Evolutionary conservation across 2,329 filamentous ascomycete species (phyloP).

Genomic region (Sporothrix globosa): DNA sequence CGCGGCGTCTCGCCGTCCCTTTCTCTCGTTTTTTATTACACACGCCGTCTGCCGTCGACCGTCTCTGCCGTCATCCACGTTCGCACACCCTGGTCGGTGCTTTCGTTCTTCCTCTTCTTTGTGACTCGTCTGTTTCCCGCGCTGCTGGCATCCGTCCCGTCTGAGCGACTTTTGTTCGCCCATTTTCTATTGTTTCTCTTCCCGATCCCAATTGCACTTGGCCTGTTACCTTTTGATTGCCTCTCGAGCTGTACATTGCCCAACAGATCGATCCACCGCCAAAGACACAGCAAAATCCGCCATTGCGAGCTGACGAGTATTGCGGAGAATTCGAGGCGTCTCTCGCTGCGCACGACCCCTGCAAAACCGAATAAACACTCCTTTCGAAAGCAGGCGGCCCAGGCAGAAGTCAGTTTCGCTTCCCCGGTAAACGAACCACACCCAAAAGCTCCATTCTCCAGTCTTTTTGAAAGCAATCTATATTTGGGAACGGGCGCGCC

Average conservation of each 20-base stretch:
- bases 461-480: background rate
- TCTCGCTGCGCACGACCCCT: slow-evolving; percentile 18
- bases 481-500: slow-evolving; percentile 6
- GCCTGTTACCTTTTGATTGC: background rate
- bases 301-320: slow-evolving; percentile 15
- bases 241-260: background rate
- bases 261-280: background rate
- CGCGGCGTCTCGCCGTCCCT: background rate
- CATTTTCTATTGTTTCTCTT: background rate
- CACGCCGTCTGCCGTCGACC: background rate
- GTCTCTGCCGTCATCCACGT: background rate
- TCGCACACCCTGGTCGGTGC: slow-evolving; percentile 11
- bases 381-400: background rate
- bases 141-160: slow-evolving; percentile 6
- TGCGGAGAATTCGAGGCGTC: background rate
- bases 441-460: slow-evolving; percentile 2
- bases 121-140: background rate
- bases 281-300: background rate
- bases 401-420: slow-evolving; percentile 19
- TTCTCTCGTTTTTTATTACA: background rate
- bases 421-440: background rate
- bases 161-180: slow-evolving; percentile 12
- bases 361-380: slow-evolving; percentile 9
- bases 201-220: background rate
- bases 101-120: background rate